These are phyloP conservation scores for Trichoderma harzianum DNA, from an alignment of 2,329 filamentous ascomycete genomes.

Conservation along the genomic window DNA sequence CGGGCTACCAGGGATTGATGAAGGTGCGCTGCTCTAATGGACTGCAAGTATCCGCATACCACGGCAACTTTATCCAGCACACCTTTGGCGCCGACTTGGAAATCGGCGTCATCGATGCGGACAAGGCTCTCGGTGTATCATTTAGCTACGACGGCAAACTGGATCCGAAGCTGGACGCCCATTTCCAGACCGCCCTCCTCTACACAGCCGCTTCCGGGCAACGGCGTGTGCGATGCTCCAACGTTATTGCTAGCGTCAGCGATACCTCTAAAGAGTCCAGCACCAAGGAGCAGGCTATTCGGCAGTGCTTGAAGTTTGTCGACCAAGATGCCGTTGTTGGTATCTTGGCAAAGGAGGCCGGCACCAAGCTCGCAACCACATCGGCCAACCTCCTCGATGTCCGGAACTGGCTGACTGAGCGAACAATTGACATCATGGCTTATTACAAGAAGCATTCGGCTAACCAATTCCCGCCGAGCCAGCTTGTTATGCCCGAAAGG, in stretches of 20 bases:
- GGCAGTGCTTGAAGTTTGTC: conserved; percentile 85
- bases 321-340: conserved; percentile 92
- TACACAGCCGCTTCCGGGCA: conserved; percentile 92
- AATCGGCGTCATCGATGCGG: conserved; percentile 85
- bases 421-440: conserved; percentile 87
- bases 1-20: conserved; percentile 93
- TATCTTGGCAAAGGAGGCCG: conserved; percentile 89
- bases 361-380: conserved; percentile 70
- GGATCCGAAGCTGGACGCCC: conserved; percentile 92
- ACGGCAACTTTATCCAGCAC: conserved; percentile 95
- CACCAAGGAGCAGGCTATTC: conserved; percentile 52
- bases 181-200: conserved; percentile 92
- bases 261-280: conserved; percentile 52
- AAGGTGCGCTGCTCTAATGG: conserved; percentile 98
- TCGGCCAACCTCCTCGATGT: conserved; percentile 80
- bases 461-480: conserved; percentile 78
- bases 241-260: conserved; percentile 88
- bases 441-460: conserved; percentile 92
- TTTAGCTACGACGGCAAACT: conserved; percentile 97
- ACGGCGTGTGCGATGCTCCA: conserved; percentile 86
- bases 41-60: conserved; percentile 87
- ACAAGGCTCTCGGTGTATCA: conserved; percentile 87
- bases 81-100: conserved; percentile 93
- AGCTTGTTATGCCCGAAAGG: conserved; percentile 91
- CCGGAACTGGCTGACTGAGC: conserved; percentile 77